These are phyloP conservation scores for Exidia glandulosa DNA, from an alignment of 768 basidiomycete species.

Conservation along the genomic window DNA sequence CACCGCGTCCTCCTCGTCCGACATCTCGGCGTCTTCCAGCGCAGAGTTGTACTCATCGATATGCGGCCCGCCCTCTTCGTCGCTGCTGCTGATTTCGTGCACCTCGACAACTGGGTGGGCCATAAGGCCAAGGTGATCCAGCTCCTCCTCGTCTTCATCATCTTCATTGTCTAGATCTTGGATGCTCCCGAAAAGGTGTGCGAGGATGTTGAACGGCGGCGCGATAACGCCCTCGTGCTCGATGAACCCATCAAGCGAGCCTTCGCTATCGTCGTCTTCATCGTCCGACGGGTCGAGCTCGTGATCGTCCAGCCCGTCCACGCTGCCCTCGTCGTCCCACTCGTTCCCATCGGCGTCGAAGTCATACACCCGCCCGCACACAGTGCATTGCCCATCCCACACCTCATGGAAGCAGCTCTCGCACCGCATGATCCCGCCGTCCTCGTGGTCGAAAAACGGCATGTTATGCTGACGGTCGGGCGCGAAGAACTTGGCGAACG, in stretches of 20 bases:
- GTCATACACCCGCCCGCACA: constrained; percentile 46
- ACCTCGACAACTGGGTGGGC: background rate
- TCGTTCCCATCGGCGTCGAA: constrained; percentile 4
- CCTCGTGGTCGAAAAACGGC: constrained; percentile 63
- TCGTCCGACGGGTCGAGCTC: no score
- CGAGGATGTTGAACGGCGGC: background rate
- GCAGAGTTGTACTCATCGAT: background rate
- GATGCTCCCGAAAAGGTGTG: background rate
- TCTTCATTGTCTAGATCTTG: background rate
- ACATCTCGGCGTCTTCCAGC: background rate
- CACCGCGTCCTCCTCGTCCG: background rate
- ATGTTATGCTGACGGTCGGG: constrained; percentile 17
- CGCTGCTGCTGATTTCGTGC: no score
- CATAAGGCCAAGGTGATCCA: background rate
- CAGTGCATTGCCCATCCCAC: constrained; percentile 52
- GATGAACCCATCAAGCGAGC: background rate
- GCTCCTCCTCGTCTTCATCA: background rate
- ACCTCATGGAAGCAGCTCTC: constrained; percentile 71
- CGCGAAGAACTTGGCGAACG: constrained; percentile 20
- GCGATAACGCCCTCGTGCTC: background rate
- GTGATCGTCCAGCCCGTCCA: background rate
- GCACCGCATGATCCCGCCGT: constrained; percentile 69
- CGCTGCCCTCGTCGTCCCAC: background rate
- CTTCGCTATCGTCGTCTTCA: background rate
- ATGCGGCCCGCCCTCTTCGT: background rate